Evolutionary conservation across 106 monocot genomes (phyloP), one percentile per base, ranked within the genome.

Genomic region (Allium fistulosum): DNA sequence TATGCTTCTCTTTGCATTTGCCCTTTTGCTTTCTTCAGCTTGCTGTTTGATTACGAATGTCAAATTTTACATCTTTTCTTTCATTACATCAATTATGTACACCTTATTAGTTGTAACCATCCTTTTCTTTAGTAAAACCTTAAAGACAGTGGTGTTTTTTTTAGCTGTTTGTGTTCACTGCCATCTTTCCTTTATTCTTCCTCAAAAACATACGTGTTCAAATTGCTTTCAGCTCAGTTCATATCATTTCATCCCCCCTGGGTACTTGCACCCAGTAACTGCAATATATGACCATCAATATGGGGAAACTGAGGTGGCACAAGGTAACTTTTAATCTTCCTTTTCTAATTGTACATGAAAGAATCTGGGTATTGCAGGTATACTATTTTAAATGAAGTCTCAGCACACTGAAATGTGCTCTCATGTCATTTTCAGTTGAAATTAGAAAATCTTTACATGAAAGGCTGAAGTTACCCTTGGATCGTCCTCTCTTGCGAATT

Each of bases 211-310:
- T 55, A 11, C 4, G 3, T 57, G 7, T 48, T 72, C 8, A 26
- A 62, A 66, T 1, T 65, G 58, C 45, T 74, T 57, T 79, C 85
- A 99, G 99, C 80, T 87, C 15, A 74, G 51, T 72, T 81, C 87
- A 27, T 90, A 81, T 75, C 99, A 99, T 76, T 99, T 93, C 69
- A 71, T 63, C 48, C 93, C 90, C 15, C 81, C 83, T 66, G 90
- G 90, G 17, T 51, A 84, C 70, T 74, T 90, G 22, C 93, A 93
- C 87, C 99, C 99, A 68, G 56, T 99, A 71, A 93, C 99, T 6
- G 76, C 85, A 64, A 80, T 93, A 49, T 93, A 93, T 87, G 87
- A 93, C 45, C 66, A 83, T 37, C 87, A 66, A 62, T 87, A 85
- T 80, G 93, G 93, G 26, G 99, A 99, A 65, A 87, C 69, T 47